Percentiles rank a stretch among this genome's conserved stretches.
Conservation (phyloP, 768 basidiomycete genomes). For the Tremella mesenterica region DNA sequence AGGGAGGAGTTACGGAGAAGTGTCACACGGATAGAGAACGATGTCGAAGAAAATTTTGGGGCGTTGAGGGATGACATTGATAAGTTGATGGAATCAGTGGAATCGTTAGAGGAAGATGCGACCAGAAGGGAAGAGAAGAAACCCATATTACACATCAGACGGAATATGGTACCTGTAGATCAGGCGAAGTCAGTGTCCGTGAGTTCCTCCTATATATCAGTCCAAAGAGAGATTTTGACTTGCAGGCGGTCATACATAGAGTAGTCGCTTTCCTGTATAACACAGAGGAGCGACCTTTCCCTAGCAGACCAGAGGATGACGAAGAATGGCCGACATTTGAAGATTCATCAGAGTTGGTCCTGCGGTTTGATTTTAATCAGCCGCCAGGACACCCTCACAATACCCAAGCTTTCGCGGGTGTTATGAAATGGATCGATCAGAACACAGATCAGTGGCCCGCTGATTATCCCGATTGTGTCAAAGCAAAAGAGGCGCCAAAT, state of each 20-base stretch:
- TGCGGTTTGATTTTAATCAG: background rate
- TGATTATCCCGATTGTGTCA: background rate
- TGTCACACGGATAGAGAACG: too few relatives aligned
- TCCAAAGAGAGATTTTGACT: too few relatives aligned
- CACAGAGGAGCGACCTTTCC: background rate
- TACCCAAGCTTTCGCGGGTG: background rate
- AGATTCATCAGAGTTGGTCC: background rate
- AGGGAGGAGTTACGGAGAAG: too few relatives aligned
- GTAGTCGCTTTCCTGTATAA: background rate
- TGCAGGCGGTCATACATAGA: background rate
- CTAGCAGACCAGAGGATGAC: background rate
- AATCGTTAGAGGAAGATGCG: too few relatives aligned
- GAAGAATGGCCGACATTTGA: background rate
- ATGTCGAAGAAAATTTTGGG: too few relatives aligned
- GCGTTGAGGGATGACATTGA: too few relatives aligned
- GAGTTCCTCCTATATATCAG: too few relatives aligned
- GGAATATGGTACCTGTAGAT: too few relatives aligned
- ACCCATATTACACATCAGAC: too few relatives aligned
- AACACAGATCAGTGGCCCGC: background rate
- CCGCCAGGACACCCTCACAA: background rate
- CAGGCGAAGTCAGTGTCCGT: too few relatives aligned
- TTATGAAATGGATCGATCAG: background rate
- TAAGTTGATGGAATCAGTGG: too few relatives aligned
- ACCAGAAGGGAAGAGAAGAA: too few relatives aligned
- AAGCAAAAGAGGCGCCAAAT: background rate